phyloP scores from a whole-genome alignment of 2,329 filamentous ascomycete genomes.

The Cytospora schulzeri region DNA sequence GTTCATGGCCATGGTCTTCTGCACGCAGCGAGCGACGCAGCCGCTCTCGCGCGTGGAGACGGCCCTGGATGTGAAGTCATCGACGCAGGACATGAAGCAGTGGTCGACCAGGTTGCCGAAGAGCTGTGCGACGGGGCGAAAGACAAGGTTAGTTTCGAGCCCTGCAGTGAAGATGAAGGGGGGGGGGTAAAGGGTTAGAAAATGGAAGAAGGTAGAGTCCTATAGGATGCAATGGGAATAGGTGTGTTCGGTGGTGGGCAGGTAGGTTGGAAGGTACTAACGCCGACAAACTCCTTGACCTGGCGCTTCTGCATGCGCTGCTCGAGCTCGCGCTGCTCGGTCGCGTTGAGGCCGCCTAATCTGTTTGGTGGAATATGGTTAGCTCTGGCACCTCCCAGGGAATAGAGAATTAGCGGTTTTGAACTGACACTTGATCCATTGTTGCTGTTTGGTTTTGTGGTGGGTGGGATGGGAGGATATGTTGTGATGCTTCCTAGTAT shows the following conservation, averaged over 20 bases:
- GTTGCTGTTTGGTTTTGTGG: neutral
- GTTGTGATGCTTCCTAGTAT: conserved; percentile 1
- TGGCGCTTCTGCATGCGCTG: conserved; percentile 96
- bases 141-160: neutral
- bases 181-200: too few species aligned
- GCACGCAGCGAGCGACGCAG: conserved; percentile 92
- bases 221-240: neutral
- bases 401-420: neutral
- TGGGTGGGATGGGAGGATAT: neutral
- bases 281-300: conserved; percentile 98
- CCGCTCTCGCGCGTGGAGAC: conserved; percentile 84
- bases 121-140: conserved; percentile 45
- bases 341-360: conserved; percentile 59
- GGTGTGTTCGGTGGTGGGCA: neutral
- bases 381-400: neutral
- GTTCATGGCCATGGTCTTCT: conserved; percentile 92
- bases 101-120: conserved; percentile 73
- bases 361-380: conserved; percentile 18
- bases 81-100: conserved; percentile 97
- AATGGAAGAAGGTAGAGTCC: neutral
- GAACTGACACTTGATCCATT: conserved; percentile 27
- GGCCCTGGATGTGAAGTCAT: conserved; percentile 97
- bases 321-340: conserved; percentile 92
- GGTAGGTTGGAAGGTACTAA: conserved; percentile 52
- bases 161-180: neutral